Base-by-base conservation (phyloP, 768 basidiomycete genomes). In the Pulveroboletus frians region DNA sequence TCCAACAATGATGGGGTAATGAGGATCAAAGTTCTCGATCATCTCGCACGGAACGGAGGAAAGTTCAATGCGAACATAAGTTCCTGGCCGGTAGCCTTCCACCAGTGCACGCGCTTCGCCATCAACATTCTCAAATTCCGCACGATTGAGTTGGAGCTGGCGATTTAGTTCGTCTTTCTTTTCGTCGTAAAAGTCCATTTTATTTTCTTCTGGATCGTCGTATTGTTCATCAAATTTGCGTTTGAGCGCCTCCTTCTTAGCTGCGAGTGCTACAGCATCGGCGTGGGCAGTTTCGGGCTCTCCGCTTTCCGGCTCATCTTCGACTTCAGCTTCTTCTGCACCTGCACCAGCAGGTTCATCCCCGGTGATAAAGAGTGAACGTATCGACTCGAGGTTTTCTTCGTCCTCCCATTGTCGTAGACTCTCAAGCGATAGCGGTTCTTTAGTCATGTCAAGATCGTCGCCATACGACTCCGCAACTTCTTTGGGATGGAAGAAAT, bases 171-270 rank as follows among this genome's bases (percentile, higher is more conserved):
- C 92, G 17, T 88, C 89, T 71, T 97, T 99, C 67, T 88, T 84
- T 62, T 86, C 82, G 42, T 85, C 81, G 72, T 96, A 99, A 61
- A 96, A 96, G 61, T 92, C 90, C 65, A 81, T 69, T 59, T 88
- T 86, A 48, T 82, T 70, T 47, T 78, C 75, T 38, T 88, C 85
- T 3, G 88, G 87, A 56, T 93, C 91, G 65, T 96, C 92, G 67
- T 97, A 97, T 68, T 95, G 88, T 59, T 92, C 90, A 68, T 99
- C 91, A 64, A 99, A 99, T 67, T 95, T 94, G 56, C 84, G 83
- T 69, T 96, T 96, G 51, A 97, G 78, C 2, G 77, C 81, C 58
- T 89, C 91, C 71, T 97, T 97, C 72, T 95, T 97, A 27, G 79
- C 76, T 9, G 86, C 81, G 31, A 97, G 81, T 1, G 78, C 74